Evolutionary conservation across 2,329 filamentous ascomycete genomes (phyloP), one percentile per base, ranked within the genome.

Genomic region (Fusarium hostae): DNA sequence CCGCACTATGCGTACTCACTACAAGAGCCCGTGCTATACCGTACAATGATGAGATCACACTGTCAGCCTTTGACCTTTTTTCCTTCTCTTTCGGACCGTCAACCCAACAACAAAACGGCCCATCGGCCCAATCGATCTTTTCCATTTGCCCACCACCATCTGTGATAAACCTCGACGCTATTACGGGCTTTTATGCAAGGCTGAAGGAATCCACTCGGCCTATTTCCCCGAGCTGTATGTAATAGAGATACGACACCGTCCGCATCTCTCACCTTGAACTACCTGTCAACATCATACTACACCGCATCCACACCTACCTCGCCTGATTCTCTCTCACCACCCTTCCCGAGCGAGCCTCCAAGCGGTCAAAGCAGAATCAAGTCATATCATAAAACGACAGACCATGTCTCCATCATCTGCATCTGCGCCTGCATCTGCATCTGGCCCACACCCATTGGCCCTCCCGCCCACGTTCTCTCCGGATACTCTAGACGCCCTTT

Each of bases 401-500:
- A 70, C 58, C 51, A 77, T 77, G 75, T 50, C 75, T 59, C 67
- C 78, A 78, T 82, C 82, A 48, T 65, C 73, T 34, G 51, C 51
- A 59, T 50, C 50, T 8, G 61, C 82, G 28, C 59, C 74, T 28
- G 35, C 56, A 41, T 52, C 60, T 22, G 22, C 62, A 26, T 16
- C 41, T 57, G 59, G 66, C 41, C 75, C 82, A 51, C 84, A 82
- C 77, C 84, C 82, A 26, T 84, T 87, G 77, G 83, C 84, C 70
- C 83, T 88, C 64, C 87, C 91, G 35, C 83, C 88, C 5, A 89
- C 91, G 61, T 92, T 96, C 69, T 88, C 93, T 54, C 92, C 95
- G 32, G 91, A 95, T 81, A 90, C 90, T 54, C 94, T 98, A 83
- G 95, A 97, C 84, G 89, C 94, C 74, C 88, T 97, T 59, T 94